A percentile compares a stretch with the other conserved stretches of the same genome.
Evolutionary conservation across 768 basidiomycete genomes (phyloP).

Genomic region (Boletus eberwhitei): DNA sequence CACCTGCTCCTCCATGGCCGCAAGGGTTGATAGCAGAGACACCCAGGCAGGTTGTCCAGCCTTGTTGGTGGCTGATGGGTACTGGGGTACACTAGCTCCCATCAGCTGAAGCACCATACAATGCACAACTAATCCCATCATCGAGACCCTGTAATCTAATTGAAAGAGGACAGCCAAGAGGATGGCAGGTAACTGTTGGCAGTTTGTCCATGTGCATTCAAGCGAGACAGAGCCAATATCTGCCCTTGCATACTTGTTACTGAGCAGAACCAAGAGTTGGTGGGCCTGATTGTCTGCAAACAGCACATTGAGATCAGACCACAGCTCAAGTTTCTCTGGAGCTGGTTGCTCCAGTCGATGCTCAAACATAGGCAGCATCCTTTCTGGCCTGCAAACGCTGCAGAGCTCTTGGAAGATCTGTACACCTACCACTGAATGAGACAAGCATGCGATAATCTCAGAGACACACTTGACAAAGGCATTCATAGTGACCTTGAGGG

Average conservation of each 20-base stretch:
- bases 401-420: slow-evolving; percentile 82
- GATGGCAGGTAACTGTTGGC: slow-evolving; percentile 64
- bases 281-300: slow-evolving; percentile 68
- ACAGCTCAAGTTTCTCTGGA: slow-evolving; percentile 66
- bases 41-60: slow-evolving; percentile 44
- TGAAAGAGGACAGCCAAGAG: slow-evolving; percentile 81
- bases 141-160: slow-evolving; percentile 70
- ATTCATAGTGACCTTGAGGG: slow-evolving; percentile 75
- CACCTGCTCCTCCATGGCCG: slow-evolving; percentile 56
- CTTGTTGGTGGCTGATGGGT: slow-evolving; percentile 67
- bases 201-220: slow-evolving; percentile 73
- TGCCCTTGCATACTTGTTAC: slow-evolving; percentile 67
- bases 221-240: slow-evolving; percentile 77
- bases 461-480: slow-evolving; percentile 77
- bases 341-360: slow-evolving; percentile 63
- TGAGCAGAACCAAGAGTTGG: slow-evolving; percentile 74
- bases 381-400: slow-evolving; percentile 75
- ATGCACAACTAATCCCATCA: slow-evolving; percentile 67
- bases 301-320: slow-evolving; percentile 75
- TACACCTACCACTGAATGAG: slow-evolving; percentile 68
- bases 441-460: slow-evolving; percentile 79
- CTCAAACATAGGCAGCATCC: slow-evolving; percentile 77
- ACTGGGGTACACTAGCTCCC: slow-evolving; percentile 76
- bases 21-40: slow-evolving; percentile 48
- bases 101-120: slow-evolving; percentile 83